Evolutionary conservation across 1,284 basidiomycete genomes (phyloP).

Genomic region (Laetiporus sulphureus): DNA sequence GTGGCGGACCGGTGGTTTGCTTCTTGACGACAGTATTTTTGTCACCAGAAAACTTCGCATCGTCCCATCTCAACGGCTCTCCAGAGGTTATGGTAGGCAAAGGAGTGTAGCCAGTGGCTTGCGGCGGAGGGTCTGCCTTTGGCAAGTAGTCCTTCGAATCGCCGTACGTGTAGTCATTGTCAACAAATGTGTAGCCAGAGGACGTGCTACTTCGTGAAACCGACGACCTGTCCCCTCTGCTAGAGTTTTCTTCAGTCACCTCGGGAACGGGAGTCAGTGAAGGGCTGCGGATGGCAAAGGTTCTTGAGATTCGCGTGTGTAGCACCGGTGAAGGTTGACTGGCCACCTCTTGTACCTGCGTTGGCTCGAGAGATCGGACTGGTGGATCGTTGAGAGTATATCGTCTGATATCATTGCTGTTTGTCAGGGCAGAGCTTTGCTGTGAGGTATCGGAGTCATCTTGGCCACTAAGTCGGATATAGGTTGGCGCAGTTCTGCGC

Average conservation of each 20-base stretch:
- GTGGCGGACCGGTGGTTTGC: conserved; percentile 4
- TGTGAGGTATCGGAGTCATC: not conserved
- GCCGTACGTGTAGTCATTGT: conserved; percentile 7
- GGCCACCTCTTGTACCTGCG: conserved; percentile 11
- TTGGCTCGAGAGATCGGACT: conserved; percentile 4
- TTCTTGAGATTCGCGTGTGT: conserved; percentile 12
- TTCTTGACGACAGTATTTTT: conserved; percentile 17
- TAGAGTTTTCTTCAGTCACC: conserved; percentile 17
- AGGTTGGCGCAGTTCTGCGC: conserved; percentile 2
- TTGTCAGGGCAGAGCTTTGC: not conserved
- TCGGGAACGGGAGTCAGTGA: conserved; percentile 18
- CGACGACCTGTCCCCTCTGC: conserved; percentile 13
- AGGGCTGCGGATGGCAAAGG: conserved; percentile 15
- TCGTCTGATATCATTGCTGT: conserved; percentile 7
- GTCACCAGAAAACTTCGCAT: conserved; percentile 4
- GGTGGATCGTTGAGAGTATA: conserved; percentile 17
- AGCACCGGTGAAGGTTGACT: conserved; percentile 3
- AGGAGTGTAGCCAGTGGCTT: conserved; percentile 2
- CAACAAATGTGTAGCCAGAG: conserved; percentile 16
- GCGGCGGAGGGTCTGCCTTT: not conserved
- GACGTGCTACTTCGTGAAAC: conserved; percentile 16
- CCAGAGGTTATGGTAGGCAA: conserved; percentile 26
- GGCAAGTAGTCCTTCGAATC: conserved; percentile 3
- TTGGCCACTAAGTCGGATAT: conserved; percentile 1
- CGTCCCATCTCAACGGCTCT: conserved; percentile 26